Base-by-base conservation (phyloP, 2,329 filamentous ascomycete genomes). In the Fusarium verrucosum region DNA sequence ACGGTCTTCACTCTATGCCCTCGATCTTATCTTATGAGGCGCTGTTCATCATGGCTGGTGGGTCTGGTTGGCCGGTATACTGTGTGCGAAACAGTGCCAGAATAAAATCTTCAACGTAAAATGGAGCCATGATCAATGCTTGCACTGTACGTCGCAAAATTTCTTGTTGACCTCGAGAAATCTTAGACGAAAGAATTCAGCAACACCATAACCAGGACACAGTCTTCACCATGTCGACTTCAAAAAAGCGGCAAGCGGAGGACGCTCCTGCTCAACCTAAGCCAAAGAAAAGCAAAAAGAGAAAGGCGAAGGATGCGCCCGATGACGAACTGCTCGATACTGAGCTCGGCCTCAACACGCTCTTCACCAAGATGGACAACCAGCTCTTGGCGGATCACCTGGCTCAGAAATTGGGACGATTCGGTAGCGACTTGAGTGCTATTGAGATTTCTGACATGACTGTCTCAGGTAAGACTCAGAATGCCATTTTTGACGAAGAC, bases 391-490 rank as follows among this genome's bases (percentile, higher is more conserved):
- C 94, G 3, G 94, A 97, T 75, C 89, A 97, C 75, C 82, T 97
- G 62, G 91, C 91, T 8, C 89, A 95, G 73, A 87, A 91, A 73
- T 89, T 92, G 50, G 87, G 85, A 65, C 85, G 90, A 22, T 96
- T 94, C 72, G 91, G 92, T 50, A 87, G 86, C 25, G 90, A 97
- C 49, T 77, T 97, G 71, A 97, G 91, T 69, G 81, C 88, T 1
- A 85, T 98, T 36, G 95, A 99, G 78, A 80, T 96, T 28, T 89
- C 92, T 54, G 94, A 97, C 74, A 81, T 92, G 72, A 89, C 91
- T 52, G 83, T 98, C 49, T 88, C 92, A 68, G 89, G 92, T 93
- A 82, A 69, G 81, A 53, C 26, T 20, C 9, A 7, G 50, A n/a
- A 19, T 13, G 20, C 38, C 19, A 7, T 37, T 10, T 8, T 37